Conservation (phyloP, 2,329 filamentous ascomycete species). For the Epichloe gansuensis region DNA sequence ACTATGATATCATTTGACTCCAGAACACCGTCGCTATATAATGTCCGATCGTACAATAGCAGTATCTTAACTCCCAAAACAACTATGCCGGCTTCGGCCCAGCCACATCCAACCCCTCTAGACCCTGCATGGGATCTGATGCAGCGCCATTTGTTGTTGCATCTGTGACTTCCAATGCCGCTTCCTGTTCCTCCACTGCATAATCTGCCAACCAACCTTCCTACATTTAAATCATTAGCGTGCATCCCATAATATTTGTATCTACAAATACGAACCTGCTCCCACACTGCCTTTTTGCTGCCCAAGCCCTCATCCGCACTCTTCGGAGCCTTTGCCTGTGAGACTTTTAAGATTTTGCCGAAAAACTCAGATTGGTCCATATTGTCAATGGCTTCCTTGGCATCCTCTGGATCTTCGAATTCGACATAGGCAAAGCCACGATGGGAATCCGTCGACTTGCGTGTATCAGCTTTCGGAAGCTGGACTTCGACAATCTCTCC, state of each 20-base stretch:
- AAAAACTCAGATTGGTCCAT: conserved; percentile 97
- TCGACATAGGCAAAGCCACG: conserved; percentile 95
- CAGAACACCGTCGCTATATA: conserved; percentile 35
- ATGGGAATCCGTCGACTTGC: conserved; percentile 66
- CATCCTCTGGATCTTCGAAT: conserved; percentile 75
- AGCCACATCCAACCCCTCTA: conserved; percentile 87
- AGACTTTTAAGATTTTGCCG: conserved; percentile 83
- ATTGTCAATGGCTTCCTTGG: conserved; percentile 92
- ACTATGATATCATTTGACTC: conserved; percentile 12
- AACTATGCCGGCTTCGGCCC: conserved; percentile 66
- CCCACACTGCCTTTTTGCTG: conserved; percentile 91
- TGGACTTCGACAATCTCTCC: conserved; percentile 89
- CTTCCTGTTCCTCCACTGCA: conserved; percentile 65
- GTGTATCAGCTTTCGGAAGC: conserved; percentile 74
- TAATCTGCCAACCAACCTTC: conserved; percentile 89
- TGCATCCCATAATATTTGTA: background rate
- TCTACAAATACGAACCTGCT: conserved; percentile 56
- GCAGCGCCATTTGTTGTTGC: conserved; percentile 33
- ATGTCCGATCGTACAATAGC: conserved; percentile 11
- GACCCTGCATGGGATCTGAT: conserved; percentile 86
- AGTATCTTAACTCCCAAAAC: conserved; percentile 1
- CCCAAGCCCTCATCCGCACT: conserved; percentile 76
- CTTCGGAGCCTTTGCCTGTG: conserved; percentile 83
- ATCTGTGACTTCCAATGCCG: conserved; percentile 16
- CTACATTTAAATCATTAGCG: conserved; percentile 31